A percentile compares a stretch with the other conserved stretches of the same genome.
Conservation (phyloP, 2,329 filamentous ascomycete genomes). For the Fulvia fulva region DNA sequence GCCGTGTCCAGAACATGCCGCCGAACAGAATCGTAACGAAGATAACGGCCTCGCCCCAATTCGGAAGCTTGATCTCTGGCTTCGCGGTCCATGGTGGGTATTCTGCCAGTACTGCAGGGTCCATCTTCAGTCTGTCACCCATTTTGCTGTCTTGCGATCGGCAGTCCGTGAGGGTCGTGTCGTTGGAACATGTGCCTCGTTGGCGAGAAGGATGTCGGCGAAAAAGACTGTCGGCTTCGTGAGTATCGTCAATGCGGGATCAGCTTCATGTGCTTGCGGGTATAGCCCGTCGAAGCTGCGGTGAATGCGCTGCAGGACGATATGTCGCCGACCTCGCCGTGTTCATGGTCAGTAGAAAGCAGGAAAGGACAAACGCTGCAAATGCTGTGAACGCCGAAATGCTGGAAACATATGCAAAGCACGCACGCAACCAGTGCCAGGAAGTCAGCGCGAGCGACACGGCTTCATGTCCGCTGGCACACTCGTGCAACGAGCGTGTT, state of each 20-base stretch:
- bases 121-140: background rate
- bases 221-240: background rate
- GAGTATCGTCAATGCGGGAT: background rate
- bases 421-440: background rate
- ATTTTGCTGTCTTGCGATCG: background rate
- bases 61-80: slow-evolving; percentile 18
- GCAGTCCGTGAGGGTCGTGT: background rate
- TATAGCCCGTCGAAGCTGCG: background rate
- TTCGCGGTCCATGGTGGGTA: slow-evolving; percentile 17
- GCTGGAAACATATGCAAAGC: background rate
- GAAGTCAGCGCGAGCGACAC: background rate
- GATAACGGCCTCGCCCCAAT: slow-evolving; percentile 32
- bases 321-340: background rate
- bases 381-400: background rate
- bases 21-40: slow-evolving; percentile 49
- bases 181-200: background rate
- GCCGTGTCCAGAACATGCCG: slow-evolving; percentile 48
- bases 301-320: background rate
- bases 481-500: background rate
- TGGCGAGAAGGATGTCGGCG: background rate
- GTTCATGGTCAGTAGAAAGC: background rate
- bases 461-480: background rate
- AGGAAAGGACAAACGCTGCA: background rate
- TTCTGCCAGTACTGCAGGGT: slow-evolving; percentile 1
- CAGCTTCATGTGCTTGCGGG: background rate